phyloP scores from a whole-genome alignment of 768 basidiomycete species.

The Boletus coccyginus region DNA sequence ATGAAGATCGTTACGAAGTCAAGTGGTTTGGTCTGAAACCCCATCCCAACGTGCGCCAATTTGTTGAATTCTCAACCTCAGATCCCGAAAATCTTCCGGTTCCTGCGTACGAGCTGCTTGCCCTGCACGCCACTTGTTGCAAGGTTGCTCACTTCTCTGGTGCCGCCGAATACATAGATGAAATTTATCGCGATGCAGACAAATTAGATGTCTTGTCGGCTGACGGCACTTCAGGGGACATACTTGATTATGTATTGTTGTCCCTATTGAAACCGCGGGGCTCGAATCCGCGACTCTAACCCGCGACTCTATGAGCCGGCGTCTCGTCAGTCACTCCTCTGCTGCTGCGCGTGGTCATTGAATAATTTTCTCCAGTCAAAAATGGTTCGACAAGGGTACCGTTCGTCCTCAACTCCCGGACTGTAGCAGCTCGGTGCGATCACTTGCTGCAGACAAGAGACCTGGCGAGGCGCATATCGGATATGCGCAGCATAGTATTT shows the following conservation, averaged over 20 bases:
- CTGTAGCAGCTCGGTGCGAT: too few species aligned
- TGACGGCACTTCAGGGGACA: conserved; percentile 1
- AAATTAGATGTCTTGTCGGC: not conserved
- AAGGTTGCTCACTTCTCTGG: conserved; percentile 28
- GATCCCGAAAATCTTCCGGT: conserved; percentile 10
- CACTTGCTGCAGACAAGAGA: too few species aligned
- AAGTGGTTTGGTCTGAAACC: not conserved
- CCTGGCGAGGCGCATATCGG: too few species aligned
- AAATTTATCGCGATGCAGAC: conserved; percentile 6
- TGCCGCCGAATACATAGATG: conserved; percentile 17
- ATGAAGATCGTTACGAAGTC: conserved; percentile 4
- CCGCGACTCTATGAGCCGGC: not conserved
- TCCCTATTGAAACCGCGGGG: not conserved
- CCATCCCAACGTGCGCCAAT: not conserved
- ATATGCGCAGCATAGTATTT: too few species aligned
- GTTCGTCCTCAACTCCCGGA: too few species aligned
- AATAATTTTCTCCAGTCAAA: not conserved
- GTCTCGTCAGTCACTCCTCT: not conserved
- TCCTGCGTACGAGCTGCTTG: conserved; percentile 11
- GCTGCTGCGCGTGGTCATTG: not conserved
- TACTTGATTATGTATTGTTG: not conserved
- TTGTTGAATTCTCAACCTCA: conserved; percentile 1
- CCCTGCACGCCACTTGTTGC: conserved; percentile 22
- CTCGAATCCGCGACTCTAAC: not conserved
- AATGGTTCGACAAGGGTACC: not conserved